Evolutionary conservation across 2,329 filamentous ascomycete species (phyloP).

Genomic region (Lasiodiplodia citricola): DNA sequence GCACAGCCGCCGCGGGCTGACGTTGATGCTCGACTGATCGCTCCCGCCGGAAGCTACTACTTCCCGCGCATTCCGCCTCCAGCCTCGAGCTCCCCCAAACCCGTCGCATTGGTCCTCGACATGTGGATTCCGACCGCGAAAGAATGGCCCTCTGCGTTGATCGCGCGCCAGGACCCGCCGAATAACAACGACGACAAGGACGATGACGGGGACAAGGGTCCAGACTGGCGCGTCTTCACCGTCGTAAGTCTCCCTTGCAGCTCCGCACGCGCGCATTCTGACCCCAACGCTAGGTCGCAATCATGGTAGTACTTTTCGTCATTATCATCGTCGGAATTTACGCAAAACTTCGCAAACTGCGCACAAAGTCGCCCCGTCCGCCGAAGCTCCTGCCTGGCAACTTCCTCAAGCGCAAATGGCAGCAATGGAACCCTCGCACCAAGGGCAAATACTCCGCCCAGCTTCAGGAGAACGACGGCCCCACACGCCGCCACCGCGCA

Average conservation of each 20-base stretch:
- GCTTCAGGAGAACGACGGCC: slow-evolving; percentile 34
- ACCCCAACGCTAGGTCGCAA: slow-evolving; percentile 5
- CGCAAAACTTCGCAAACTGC: slow-evolving; percentile 16
- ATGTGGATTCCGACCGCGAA: slow-evolving; percentile 20
- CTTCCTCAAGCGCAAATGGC: slow-evolving; percentile 40
- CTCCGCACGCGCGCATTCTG: slow-evolving; percentile 10
- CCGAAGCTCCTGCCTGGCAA: slow-evolving; percentile 13
- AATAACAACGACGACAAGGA: not conserved
- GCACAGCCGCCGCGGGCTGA: slow-evolving; percentile 22
- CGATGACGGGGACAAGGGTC: slow-evolving; percentile 14
- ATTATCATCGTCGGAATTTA: slow-evolving; percentile 20
- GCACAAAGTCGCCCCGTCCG: slow-evolving; percentile 17
- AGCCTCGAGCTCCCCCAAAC: slow-evolving; percentile 12
- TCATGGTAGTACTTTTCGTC: slow-evolving; percentile 24
- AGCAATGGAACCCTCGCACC: slow-evolving; percentile 36
- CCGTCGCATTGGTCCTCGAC: slow-evolving; percentile 12
- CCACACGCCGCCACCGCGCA: slow-evolving; percentile 29
- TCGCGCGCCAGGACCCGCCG: slow-evolving; percentile 12
- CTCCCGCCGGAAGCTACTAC: slow-evolving; percentile 18
- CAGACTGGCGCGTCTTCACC: slow-evolving; percentile 22
- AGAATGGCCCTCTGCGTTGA: not conserved
- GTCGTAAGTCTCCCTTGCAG: slow-evolving; percentile 23
- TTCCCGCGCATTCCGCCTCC: slow-evolving; percentile 25
- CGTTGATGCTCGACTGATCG: slow-evolving; percentile 27
- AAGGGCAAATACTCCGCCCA: slow-evolving; percentile 39